These are phyloP conservation scores for Tuber umbilicatum DNA, from an alignment of 495 filamentous ascomycete genomes.

Conservation along the genomic window DNA sequence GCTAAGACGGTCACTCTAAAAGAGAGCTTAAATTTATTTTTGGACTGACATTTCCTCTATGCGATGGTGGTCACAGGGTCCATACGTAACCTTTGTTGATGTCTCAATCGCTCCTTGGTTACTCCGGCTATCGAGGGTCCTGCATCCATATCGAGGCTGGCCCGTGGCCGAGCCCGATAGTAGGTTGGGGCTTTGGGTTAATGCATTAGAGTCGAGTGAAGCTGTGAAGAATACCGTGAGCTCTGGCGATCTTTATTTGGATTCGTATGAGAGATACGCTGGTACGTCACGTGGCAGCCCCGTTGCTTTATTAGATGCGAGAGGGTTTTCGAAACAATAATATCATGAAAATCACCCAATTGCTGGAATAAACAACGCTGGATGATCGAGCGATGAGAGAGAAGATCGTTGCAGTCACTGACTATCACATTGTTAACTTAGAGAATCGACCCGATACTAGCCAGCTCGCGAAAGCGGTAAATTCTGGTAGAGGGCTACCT, in stretches of 20 bases:
- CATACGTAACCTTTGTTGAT: conserved; percentile 69
- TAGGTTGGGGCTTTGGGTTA: conserved; percentile 69
- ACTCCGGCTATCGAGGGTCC: conserved; percentile 63
- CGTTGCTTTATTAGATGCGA: background rate
- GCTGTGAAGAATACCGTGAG: conserved; percentile 74
- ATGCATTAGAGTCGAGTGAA: conserved; percentile 70
- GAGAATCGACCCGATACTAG: conserved; percentile 59
- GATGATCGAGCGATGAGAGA: background rate
- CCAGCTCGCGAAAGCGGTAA: conserved; percentile 54
- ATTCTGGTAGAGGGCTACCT: conserved; percentile 52
- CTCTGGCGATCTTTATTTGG: conserved; percentile 63
- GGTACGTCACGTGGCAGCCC: conserved; percentile 41
- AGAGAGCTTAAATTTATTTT: conserved; percentile 16
- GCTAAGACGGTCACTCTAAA: conserved; percentile 7
- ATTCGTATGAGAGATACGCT: conserved; percentile 63
- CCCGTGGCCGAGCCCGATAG: conserved; percentile 61
- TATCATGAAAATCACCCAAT: background rate
- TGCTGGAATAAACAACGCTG: background rate
- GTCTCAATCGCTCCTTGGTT: conserved; percentile 86
- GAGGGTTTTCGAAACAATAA: background rate
- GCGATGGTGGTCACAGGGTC: conserved; percentile 45
- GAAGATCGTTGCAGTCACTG: conserved; percentile 8
- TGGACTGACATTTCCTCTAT: conserved; percentile 4
- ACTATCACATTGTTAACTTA: conserved; percentile 31
- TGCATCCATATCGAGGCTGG: conserved; percentile 77